These are phyloP conservation scores for Geranomyces michiganensis DNA, from an alignment of 192 early-diverging fungal species.

Conservation along the genomic window DNA sequence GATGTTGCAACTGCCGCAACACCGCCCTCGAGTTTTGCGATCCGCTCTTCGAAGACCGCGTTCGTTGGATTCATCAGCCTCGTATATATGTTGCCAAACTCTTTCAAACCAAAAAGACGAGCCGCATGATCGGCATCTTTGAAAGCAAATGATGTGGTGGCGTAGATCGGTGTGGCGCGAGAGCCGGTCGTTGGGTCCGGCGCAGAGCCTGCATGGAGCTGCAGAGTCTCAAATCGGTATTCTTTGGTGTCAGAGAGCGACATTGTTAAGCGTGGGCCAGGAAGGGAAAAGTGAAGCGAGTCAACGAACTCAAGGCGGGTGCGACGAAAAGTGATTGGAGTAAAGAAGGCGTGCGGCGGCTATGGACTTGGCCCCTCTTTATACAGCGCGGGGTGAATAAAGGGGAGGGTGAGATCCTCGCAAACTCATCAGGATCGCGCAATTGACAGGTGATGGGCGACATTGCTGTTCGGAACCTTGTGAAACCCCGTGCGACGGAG, in stretches of 20 bases:
- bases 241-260: slow-evolving; percentile 50
- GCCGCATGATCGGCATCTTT: slow-evolving; percentile 79
- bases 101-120: slow-evolving; percentile 73
- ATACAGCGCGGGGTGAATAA: too few species aligned
- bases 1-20: slow-evolving; percentile 67
- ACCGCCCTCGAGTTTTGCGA: slow-evolving; percentile 90
- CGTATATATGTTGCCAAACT: slow-evolving; percentile 84
- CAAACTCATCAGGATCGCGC: too few species aligned
- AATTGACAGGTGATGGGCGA: too few species aligned
- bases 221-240: slow-evolving; percentile 83
- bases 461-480: too few species aligned
- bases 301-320: too few species aligned
- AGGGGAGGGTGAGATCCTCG: too few species aligned
- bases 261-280: slow-evolving; percentile 35
- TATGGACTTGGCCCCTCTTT: too few species aligned
- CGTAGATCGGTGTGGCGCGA: slow-evolving; percentile 90
- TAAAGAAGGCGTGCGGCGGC: too few species aligned
- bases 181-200: slow-evolving; percentile 64
- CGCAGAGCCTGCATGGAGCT: slow-evolving; percentile 63
- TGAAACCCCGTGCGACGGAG: too few species aligned
- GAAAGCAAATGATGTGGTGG: slow-evolving; percentile 84
- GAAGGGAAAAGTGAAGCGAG: too few species aligned
- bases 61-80: slow-evolving; percentile 84
- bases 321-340: too few species aligned
- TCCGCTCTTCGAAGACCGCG: slow-evolving; percentile 88